A percentile compares a stretch with the other conserved stretches of the same genome.
Evolutionary conservation across 1,284 basidiomycete genomes (phyloP).

Genomic region (Ganoderma lingzhi): DNA sequence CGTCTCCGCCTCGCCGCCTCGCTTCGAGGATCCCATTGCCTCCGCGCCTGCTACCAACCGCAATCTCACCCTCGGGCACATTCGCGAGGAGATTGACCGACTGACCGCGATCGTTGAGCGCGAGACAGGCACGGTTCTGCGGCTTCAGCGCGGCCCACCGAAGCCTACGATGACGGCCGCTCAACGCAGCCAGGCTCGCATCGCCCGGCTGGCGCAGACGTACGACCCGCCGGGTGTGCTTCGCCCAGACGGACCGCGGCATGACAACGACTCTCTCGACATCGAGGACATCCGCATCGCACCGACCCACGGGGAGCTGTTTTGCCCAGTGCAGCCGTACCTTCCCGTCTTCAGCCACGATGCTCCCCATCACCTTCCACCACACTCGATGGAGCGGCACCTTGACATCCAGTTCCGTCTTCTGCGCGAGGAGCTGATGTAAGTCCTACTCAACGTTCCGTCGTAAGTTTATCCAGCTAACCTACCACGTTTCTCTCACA

Average conservation of each 20-base stretch:
- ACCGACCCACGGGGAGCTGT: slow-evolving; percentile 49
- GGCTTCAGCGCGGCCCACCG: slow-evolving; percentile 35
- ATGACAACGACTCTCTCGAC: slow-evolving; percentile 49
- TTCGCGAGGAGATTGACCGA: slow-evolving; percentile 52
- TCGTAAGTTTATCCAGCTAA: no score
- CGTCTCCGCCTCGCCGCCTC: slow-evolving; percentile 46
- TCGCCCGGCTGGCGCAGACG: slow-evolving; percentile 35
- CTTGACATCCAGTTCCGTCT: slow-evolving; percentile 53
- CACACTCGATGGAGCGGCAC: slow-evolving; percentile 44
- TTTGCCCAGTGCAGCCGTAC: slow-evolving; percentile 40
- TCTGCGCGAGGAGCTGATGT: slow-evolving; percentile 50
- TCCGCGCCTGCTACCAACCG: slow-evolving; percentile 38
- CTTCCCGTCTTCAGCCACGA: slow-evolving; percentile 50
- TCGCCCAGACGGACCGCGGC: slow-evolving; percentile 54
- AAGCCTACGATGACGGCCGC: slow-evolving; percentile 1
- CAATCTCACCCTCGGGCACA: slow-evolving; percentile 47
- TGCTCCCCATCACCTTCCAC: slow-evolving; percentile 46
- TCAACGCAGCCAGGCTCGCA: slow-evolving; percentile 31
- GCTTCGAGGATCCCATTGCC: slow-evolving; percentile 45
- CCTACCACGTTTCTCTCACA: neutral
- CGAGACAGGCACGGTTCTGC: slow-evolving; percentile 48
- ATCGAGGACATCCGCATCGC: slow-evolving; percentile 47
- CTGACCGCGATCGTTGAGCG: slow-evolving; percentile 56
- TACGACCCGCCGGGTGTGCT: slow-evolving; percentile 41
- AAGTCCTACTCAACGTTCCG: slow-evolving; percentile 19